Base-by-base conservation (phyloP, 2,329 filamentous ascomycete genomes). In the Claviceps sp. region DNA sequence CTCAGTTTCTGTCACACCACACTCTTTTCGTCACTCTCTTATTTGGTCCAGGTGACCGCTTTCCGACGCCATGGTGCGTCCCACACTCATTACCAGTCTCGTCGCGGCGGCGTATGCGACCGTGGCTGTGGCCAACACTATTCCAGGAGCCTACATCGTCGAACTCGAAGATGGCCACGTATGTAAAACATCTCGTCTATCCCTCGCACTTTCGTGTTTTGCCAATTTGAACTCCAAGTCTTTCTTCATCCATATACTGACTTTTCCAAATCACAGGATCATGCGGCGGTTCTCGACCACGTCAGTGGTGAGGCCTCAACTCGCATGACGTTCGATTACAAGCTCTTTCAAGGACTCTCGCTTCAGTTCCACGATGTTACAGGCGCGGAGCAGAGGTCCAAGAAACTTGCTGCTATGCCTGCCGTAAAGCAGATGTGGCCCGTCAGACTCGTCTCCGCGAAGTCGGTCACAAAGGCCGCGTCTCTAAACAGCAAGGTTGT, bases 321-420 rank as follows among this genome's bases (percentile, higher is more conserved):
- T 43, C 72, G 72, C 51, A 70, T 73, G 68, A 68, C 72, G 48
- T 67, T 77, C 53, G 65, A 74, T 56, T 74, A 70, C 59, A 66
- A 70, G 57, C 66, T 78, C 19, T 80, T 80, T 69, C 75, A 72
- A 57, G 77, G 76, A 50, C 70, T 69, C 1, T 78, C 77, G 2
- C 70, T 80, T 53, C 68, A 75, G 57, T 70, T 80, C 60, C 67
- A 73, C 50, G 69, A 78, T 53, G 47, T 69, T 48, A 61, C 68
- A 17, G 69, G 67, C 24, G 70, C 73, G 26, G 70, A 73, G 37
- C 62, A 70, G 17, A 63, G 70, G 48, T 70, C 70, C 1, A 59
- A 61, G 11, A 64, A 68, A 56, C 65, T 79, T 52, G 65, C 67
- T 1, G 56, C 60, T 5, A 60, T 75, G 48, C 63, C 71, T 0